Conservation (phyloP, 2,329 filamentous ascomycete genomes). For the Tricladium varicosporioides region DNA sequence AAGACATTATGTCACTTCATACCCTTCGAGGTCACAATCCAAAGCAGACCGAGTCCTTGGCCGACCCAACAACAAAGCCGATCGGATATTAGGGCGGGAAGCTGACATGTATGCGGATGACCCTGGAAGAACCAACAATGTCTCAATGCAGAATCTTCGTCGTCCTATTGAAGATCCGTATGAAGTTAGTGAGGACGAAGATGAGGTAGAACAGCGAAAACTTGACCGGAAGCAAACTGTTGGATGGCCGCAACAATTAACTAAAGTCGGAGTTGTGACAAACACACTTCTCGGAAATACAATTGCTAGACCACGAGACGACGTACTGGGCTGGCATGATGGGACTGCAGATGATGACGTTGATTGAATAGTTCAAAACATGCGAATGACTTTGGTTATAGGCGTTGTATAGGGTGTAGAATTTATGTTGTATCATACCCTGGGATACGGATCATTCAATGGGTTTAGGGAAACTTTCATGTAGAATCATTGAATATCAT, state of each 20-base stretch:
- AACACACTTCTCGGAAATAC: constrained; percentile 34
- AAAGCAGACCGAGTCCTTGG: constrained; percentile 37
- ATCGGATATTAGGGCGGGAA: constrained; percentile 34
- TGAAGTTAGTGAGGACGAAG: constrained; percentile 31
- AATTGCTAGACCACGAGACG: constrained; percentile 30
- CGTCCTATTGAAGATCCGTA: constrained; percentile 20
- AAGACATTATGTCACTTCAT: constrained; percentile 30
- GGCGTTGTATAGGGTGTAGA: neutral
- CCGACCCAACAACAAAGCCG: constrained; percentile 33
- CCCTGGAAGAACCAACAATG: constrained; percentile 13
- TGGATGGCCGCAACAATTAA: constrained; percentile 31
- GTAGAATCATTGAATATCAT: neutral
- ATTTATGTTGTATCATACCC: constrained; percentile 4
- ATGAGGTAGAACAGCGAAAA: constrained; percentile 24
- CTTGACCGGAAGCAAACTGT: constrained; percentile 24
- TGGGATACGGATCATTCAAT: neutral
- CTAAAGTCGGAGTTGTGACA: constrained; percentile 30
- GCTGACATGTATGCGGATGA: constrained; percentile 30
- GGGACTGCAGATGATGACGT: constrained; percentile 26
- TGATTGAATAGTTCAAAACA: constrained; percentile 17
- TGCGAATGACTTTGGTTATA: neutral
- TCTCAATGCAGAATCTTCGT: constrained; percentile 31
- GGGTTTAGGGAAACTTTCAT: neutral
- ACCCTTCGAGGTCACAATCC: constrained; percentile 24
- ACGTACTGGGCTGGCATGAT: constrained; percentile 28